These are phyloP conservation scores for Aphanomyces invadans DNA, from an alignment of 352 stramenopile genomes.

Conservation along the genomic window DNA sequence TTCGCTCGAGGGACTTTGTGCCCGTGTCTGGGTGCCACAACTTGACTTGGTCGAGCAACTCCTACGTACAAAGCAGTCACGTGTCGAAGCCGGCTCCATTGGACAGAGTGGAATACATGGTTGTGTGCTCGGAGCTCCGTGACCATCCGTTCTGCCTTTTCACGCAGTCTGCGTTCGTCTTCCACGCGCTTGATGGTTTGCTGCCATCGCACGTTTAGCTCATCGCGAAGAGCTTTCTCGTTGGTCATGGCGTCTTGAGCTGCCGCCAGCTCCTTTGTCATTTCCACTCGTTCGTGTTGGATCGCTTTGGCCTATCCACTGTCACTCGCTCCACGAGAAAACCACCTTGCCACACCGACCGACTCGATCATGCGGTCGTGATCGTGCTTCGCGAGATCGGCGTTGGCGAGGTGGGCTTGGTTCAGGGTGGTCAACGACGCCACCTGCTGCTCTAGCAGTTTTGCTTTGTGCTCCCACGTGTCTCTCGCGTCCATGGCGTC, in stretches of 20 bases:
- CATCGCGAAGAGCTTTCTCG: constrained; percentile 45
- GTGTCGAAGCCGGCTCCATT: not conserved
- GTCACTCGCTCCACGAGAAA: not conserved
- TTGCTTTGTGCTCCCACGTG: not conserved
- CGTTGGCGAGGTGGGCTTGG: not conserved
- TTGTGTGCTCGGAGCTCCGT: constrained; percentile 4
- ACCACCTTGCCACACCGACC: not conserved
- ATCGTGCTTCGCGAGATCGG: not conserved
- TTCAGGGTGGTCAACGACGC: not conserved
- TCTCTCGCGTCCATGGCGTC: not conserved
- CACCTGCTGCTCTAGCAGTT: not conserved
- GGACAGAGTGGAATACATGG: not conserved
- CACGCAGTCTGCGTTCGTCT: constrained; percentile 39
- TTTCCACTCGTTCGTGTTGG: not conserved
- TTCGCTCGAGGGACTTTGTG: not conserved
- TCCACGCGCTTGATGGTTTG: constrained; percentile 52
- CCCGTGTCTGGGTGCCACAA: constrained; percentile 21
- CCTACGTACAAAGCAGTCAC: not conserved
- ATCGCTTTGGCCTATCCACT: not conserved
- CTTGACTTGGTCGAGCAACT: constrained; percentile 5
- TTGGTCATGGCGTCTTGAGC: constrained; percentile 34
- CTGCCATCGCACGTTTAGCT: constrained; percentile 43
- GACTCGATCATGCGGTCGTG: not conserved
- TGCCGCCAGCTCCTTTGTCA: constrained; percentile 2
- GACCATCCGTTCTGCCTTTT: constrained; percentile 32